Evolutionary conservation across 805 yeast species (phyloP), one percentile per base, ranked within the genome.

Genomic region (Myxozyma monticola): DNA sequence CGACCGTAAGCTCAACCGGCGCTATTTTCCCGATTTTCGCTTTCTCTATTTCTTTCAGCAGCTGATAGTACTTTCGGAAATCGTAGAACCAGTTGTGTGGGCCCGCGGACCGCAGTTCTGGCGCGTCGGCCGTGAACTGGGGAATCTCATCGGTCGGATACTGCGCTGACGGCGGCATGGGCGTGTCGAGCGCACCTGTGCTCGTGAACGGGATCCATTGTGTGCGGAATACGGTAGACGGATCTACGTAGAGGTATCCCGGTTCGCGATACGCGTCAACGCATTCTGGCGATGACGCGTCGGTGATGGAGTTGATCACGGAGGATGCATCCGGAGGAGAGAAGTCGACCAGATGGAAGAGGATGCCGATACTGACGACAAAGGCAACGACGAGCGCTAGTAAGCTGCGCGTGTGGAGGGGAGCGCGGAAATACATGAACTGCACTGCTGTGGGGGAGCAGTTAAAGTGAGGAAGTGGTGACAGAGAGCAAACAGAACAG

Each of bases 181-280:
- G 54, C 34, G 21, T 10, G 34, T 45, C 48, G 18, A 45, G 37
- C 21, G 40, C 31, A 18, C 28, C 42, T 12, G 43, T 28, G 15
- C 21, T 37, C 17, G 35, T 20, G 35, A 33, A 51, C 12, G 55
- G 55, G 22, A 53, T 22, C 57, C 57, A 53, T 26, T 34, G 48
- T 3, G 57, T 33, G 30, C 25, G 6, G 36, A 29, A 29, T 6
- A 1, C 15, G 43, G 42, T 18, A 12, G 20, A 17, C 9, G 22
- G n/a, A 24, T 50, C 41, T n/a, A 49, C 30, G 41, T 42, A 21
- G 21, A 52, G 47, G 24, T 40, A 52, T 2, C 57, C 57, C 12
- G 57, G 55, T 25, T 31, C 38, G 17, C 57, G 50, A 29, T 48
- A 52, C 7, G 57, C 55, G 37, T 52, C 57, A 26, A 26, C 22